Evolutionary conservation across 2,329 filamentous ascomycete species (phyloP), one percentile per base, ranked within the genome.

Genomic region (Aureobasidium mangrovei): DNA sequence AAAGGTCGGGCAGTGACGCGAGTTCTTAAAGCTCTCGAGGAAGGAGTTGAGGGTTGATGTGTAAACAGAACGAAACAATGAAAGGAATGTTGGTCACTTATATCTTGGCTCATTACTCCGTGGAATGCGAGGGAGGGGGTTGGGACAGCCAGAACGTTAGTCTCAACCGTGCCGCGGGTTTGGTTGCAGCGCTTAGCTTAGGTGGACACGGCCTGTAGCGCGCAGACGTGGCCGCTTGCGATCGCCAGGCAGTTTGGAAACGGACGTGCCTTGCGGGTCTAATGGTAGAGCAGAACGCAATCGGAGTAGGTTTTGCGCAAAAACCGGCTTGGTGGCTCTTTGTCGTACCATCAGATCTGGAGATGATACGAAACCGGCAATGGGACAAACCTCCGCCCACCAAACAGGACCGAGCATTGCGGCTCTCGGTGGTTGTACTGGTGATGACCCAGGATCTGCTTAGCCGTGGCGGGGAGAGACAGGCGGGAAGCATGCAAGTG

Each of bases 351-450:
- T n/a, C 32, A 5, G n/a, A 38, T 53, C 40, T 53, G 49, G 39
- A 43, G 49, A 53, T 53, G 49, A 44, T n/a, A 43, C 40, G 49
- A 53, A 53, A 53, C 49, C 49, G 49, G 49, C 31, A 31, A 43
- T 43, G 39, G 49, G 26, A 26, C 31, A 53, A 53, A 41, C 39
- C 47, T 52, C 32, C 47, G 4, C 9, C 28, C 29, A 6, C 18
- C 9, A 33, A 52, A 41, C 40, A 44, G 29, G 4, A 39, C 18
- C 51, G 46, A 54, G 42, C 51, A 54, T 46, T 45, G 51, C 51
- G 41, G 41, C 51, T 54, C 51, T 41, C 4, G 4, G 24, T 53
- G 49, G 49, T 53, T 42, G 49, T 44, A 38, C 49, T 53, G 49
- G 49, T 53, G 49, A 53, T 36, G 40, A 42, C 49, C 36, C 24